phyloP scores from a whole-genome alignment of 495 filamentous ascomycete species.

The Penicillium mononematosum region DNA sequence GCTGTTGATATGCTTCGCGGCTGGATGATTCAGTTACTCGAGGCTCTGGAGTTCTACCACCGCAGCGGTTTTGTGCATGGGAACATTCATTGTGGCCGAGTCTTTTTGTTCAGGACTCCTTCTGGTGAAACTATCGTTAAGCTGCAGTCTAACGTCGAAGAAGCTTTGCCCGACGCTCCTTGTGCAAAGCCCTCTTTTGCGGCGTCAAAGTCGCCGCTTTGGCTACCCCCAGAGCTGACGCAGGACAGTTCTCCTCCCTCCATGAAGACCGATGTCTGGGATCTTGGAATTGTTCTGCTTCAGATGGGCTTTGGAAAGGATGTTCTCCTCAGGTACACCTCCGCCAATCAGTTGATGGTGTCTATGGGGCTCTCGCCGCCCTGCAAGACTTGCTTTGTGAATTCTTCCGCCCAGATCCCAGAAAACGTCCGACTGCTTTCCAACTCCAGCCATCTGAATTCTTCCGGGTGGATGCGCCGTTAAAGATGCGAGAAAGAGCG shows the following conservation, averaged over 20 bases:
- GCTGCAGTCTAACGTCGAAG: conserved; percentile 44
- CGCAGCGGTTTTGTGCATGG: conserved; percentile 78
- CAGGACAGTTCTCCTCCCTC: conserved; percentile 57
- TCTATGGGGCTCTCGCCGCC: conserved; percentile 68
- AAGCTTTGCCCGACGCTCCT: conserved; percentile 35
- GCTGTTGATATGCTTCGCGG: conserved; percentile 69
- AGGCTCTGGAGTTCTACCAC: conserved; percentile 84
- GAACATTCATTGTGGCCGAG: conserved; percentile 70
- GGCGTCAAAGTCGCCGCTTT: conserved; percentile 71
- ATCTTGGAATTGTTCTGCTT: conserved; percentile 81
- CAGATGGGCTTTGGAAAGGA: conserved; percentile 93
- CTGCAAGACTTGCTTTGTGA: conserved; percentile 75
- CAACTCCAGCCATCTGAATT: conserved; percentile 89
- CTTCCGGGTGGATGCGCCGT: conserved; percentile 59
- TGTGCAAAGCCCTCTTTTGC: conserved; percentile 45
- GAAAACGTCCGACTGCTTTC: conserved; percentile 83
- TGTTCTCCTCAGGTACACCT: conserved; percentile 71
- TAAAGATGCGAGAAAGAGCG: conserved; percentile 36
- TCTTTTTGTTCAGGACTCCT: conserved; percentile 58
- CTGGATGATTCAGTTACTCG: conserved; percentile 88
- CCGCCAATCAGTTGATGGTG: conserved; percentile 64
- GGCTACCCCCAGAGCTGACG: conserved; percentile 78
- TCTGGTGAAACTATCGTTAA: conserved; percentile 47
- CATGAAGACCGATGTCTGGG: conserved; percentile 91
- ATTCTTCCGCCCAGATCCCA: conserved; percentile 78